Percentiles rank a stretch among this genome's conserved stretches.
Evolutionary conservation across 768 basidiomycete species (phyloP).

Genomic region (Podaxis pistillaris): DNA sequence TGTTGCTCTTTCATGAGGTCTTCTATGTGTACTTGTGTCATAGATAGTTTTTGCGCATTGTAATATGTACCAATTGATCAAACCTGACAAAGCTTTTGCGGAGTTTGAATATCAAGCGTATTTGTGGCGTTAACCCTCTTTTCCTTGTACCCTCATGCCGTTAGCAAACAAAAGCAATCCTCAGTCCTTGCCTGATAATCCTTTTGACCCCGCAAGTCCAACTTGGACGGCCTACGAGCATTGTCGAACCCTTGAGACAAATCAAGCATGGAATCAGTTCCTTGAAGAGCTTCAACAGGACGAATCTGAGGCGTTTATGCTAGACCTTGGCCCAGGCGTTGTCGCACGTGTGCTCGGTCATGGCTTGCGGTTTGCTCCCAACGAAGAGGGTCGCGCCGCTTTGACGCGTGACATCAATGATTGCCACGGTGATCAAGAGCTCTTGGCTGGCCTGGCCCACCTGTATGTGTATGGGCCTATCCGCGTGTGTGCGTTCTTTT

Average conservation of each 20-base stretch:
- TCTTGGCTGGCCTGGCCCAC: constrained; percentile 12
- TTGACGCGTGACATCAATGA: constrained; percentile 4
- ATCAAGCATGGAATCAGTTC: neutral
- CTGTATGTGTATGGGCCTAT: constrained; percentile 12
- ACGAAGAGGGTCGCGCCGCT: neutral
- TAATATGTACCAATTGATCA: constrained; percentile 21
- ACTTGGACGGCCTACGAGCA: neutral
- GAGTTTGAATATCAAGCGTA: no score
- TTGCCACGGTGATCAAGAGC: constrained; percentile 2
- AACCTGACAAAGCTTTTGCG: no score
- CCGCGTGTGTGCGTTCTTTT: constrained; percentile 5
- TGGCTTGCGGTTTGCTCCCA: constrained; percentile 6
- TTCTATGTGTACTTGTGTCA: constrained; percentile 23
- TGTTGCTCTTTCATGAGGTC: neutral
- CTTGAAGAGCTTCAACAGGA: neutral
- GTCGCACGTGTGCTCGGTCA: constrained; percentile 9
- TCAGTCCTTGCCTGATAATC: neutral
- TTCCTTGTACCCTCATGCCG: neutral
- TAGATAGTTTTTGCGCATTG: constrained; percentile 20
- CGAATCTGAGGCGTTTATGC: neutral
- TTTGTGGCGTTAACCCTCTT: no score
- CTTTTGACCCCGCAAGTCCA: neutral
- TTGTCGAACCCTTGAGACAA: neutral
- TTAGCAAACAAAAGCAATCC: neutral
- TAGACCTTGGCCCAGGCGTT: neutral